Evolutionary conservation across 257 asterid genomes (phyloP).

Genomic region (Solanum boliviense): DNA sequence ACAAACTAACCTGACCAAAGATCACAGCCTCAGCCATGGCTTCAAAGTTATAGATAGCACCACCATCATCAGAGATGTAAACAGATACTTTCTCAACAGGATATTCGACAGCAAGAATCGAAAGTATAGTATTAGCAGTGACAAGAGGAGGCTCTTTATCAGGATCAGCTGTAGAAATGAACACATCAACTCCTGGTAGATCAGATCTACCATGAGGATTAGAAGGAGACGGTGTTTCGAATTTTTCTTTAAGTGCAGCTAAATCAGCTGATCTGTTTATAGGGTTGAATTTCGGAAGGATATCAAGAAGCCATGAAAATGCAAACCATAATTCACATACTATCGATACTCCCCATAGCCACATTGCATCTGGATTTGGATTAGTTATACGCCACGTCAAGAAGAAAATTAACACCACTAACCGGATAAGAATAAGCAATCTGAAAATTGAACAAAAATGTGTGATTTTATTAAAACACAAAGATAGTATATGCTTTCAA

Average conservation of each 20-base stretch:
- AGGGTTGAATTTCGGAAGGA: slow-evolving; percentile 87
- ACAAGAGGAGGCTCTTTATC: slow-evolving; percentile 94
- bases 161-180: slow-evolving; percentile 92
- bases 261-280: slow-evolving; percentile 76
- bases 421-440: slow-evolving; percentile 56
- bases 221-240: slow-evolving; percentile 39
- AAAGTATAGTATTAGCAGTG: slow-evolving; percentile 79
- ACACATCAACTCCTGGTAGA: slow-evolving; percentile 83
- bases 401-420: slow-evolving; percentile 41
- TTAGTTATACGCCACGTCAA: slow-evolving; percentile 62
- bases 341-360: slow-evolving; percentile 78
- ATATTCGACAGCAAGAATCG: slow-evolving; percentile 70
- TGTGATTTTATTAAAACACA: not conserved
- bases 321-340: slow-evolving; percentile 96
- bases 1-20: slow-evolving; percentile 57
- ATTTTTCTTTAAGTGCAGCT: slow-evolving; percentile 64
- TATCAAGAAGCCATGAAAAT: slow-evolving; percentile 90
- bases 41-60: slow-evolving; percentile 77
- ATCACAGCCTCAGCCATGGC: slow-evolving; percentile 99
- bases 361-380: slow-evolving; percentile 78
- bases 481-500: not conserved
- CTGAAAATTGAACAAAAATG: slow-evolving; percentile 14
- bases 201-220: slow-evolving; percentile 86
- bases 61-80: slow-evolving; percentile 95
- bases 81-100: slow-evolving; percentile 77